These are phyloP conservation scores for Alternaria brassicae DNA, from an alignment of 2,329 filamentous ascomycete genomes.

Conservation along the genomic window DNA sequence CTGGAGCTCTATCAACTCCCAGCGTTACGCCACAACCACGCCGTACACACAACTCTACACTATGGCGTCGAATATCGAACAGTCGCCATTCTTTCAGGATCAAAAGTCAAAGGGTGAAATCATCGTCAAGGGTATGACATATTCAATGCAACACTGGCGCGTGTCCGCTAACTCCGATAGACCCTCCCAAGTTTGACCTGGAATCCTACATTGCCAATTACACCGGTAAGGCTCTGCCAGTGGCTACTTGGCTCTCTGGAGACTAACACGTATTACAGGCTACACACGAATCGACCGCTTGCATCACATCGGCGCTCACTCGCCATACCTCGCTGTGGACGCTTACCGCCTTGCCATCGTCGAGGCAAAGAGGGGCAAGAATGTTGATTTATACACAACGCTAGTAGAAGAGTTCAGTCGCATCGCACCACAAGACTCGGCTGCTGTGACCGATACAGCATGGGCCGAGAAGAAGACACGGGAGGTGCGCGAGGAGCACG, in stretches of 20 bases:
- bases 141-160: not conserved
- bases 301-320: constrained; percentile 79
- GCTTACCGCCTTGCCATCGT: constrained; percentile 78
- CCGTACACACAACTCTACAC: constrained; percentile 14
- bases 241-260: not conserved
- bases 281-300: constrained; percentile 83
- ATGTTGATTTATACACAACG: constrained; percentile 74
- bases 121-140: constrained; percentile 44
- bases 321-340: constrained; percentile 76
- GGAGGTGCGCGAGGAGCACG: constrained; percentile 72
- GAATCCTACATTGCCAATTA: constrained; percentile 93
- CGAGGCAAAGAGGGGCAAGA: constrained; percentile 78
- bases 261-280: constrained; percentile 58
- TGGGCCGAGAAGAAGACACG: constrained; percentile 77
- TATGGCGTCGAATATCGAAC: constrained; percentile 46
- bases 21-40: constrained; percentile 21
- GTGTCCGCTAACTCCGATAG: constrained; percentile 55
- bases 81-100: constrained; percentile 47
- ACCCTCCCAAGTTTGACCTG: constrained; percentile 86
- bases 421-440: constrained; percentile 70
- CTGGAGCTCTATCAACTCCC: constrained; percentile 18
- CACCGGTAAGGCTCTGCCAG: constrained; percentile 63
- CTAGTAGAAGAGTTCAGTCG: constrained; percentile 70
- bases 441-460: constrained; percentile 70
- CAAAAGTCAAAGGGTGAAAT: constrained; percentile 33